Evolutionary conservation across 305 asterid species (phyloP).

Genomic region (Fraxinus velutina): DNA sequence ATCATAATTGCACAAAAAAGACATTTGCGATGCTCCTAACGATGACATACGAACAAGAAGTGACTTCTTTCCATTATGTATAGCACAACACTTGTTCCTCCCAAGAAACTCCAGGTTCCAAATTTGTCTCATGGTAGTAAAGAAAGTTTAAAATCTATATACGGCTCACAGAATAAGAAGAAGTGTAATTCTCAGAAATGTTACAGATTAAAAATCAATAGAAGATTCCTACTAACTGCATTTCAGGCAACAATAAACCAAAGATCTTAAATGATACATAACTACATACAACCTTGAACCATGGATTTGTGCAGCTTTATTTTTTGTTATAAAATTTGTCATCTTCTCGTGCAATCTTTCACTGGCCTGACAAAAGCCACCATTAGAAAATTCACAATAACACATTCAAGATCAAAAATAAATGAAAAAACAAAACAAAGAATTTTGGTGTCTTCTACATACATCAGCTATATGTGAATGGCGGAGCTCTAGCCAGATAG

Average conservation of each 20-base stretch:
- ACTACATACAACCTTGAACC: conserved; percentile 71
- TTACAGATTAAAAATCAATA: conserved; percentile 3
- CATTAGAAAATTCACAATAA: conserved; percentile 20
- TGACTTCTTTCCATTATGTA: conserved; percentile 6
- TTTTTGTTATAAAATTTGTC: conserved; percentile 86
- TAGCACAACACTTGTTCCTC: conserved; percentile 6
- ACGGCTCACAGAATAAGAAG: conserved; percentile 14
- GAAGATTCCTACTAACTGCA: neutral
- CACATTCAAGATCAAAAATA: conserved; percentile 7
- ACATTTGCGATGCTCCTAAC: neutral
- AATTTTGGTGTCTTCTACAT: conserved; percentile 30
- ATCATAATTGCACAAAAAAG: neutral
- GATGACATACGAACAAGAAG: neutral
- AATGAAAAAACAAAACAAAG: conserved; percentile 1
- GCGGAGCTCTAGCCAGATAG: conserved; percentile 98
- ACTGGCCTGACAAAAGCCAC: conserved; percentile 69
- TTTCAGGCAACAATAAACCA: conserved; percentile 22
- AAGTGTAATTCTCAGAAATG: neutral
- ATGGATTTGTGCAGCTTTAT: conserved; percentile 96
- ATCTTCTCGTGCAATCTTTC: conserved; percentile 88
- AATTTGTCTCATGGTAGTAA: neutral
- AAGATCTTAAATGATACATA: conserved; percentile 16
- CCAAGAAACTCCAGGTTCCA: neutral
- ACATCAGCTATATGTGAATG: conserved; percentile 99
- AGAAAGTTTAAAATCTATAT: neutral